A percentile compares a stretch with the other conserved stretches of the same genome.
These are phyloP conservation scores for Byssochlamys sp. DNA, from an alignment of 2,329 filamentous ascomycete species.

Conservation along the genomic window DNA sequence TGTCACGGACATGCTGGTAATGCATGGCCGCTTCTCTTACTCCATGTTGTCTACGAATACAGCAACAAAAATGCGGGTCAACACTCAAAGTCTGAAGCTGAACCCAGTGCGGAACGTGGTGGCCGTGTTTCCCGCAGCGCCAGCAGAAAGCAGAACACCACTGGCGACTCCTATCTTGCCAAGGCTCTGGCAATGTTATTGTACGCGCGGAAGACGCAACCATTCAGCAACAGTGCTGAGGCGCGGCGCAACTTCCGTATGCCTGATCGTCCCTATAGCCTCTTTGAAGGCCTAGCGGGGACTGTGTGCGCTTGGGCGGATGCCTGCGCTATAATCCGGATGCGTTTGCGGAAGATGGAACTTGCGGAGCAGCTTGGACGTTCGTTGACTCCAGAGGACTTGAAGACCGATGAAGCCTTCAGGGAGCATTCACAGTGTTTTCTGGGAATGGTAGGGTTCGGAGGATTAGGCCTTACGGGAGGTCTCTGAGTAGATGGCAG, in stretches of 20 bases:
- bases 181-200: constrained; percentile 28
- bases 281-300: constrained; percentile 33
- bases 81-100: constrained; percentile 8
- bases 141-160: constrained; percentile 10
- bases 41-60: constrained; percentile 30
- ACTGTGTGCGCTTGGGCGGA: constrained; percentile 35
- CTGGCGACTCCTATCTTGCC: constrained; percentile 30
- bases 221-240: constrained; percentile 17
- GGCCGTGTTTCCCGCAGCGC: not conserved
- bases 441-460: constrained; percentile 22
- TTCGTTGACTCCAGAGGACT: not conserved
- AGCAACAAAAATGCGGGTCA: constrained; percentile 12
- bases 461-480: constrained; percentile 18
- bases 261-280: constrained; percentile 31
- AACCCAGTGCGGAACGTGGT: not conserved
- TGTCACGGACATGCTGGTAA: constrained; percentile 36
- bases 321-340: constrained; percentile 25
- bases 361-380: constrained; percentile 6
- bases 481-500: constrained; percentile 7
- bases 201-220: constrained; percentile 28
- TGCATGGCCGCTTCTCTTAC: constrained; percentile 29
- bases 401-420: constrained; percentile 14
- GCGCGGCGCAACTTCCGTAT: constrained; percentile 25
- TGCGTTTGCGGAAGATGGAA: constrained; percentile 25
- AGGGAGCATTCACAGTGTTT: constrained; percentile 11